Evolutionary conservation across 169 alveolate species (phyloP).

Genomic region (Plasmodium berghei): DNA sequence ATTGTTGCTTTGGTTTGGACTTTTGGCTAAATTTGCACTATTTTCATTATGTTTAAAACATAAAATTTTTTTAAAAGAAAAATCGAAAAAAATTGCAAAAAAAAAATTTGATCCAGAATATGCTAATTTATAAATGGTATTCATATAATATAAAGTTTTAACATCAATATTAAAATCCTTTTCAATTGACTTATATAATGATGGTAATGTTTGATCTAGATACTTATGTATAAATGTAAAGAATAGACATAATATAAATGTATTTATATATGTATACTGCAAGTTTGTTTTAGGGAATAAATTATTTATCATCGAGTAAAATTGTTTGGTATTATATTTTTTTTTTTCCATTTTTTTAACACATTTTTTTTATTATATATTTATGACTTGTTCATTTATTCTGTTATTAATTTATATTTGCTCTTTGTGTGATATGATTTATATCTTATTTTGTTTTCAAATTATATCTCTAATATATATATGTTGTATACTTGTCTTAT

Average conservation of each 20-base stretch:
- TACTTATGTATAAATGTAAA: constrained; percentile 70
- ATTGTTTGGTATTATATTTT: background rate
- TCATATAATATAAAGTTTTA: constrained; percentile 52
- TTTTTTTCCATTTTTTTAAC: constrained; percentile 20
- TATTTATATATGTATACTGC: constrained; percentile 56
- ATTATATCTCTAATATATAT: no score
- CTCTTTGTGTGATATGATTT: no score
- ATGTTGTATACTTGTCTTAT: no score
- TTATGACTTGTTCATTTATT: constrained; percentile 38
- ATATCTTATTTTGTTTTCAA: no score
- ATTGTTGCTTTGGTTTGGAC: background rate
- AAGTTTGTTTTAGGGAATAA: constrained; percentile 54
- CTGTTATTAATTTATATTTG: background rate
- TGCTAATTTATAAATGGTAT: constrained; percentile 44
- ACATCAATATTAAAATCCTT: constrained; percentile 49
- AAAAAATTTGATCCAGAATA: constrained; percentile 46
- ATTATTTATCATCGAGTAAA: constrained; percentile 17
- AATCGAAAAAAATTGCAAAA: constrained; percentile 64
- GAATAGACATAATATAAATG: constrained; percentile 25
- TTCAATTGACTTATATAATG: constrained; percentile 66
- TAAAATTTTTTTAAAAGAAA: constrained; percentile 34
- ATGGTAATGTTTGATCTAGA: constrained; percentile 68
- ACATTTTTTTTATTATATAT: background rate
- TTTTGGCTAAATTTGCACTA: background rate
- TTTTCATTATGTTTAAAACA: constrained; percentile 17